A percentile compares a stretch with the other conserved stretches of the same genome.
Evolutionary conservation across 2,329 filamentous ascomycete genomes (phyloP).

Genomic region (Fusarium sacchari): DNA sequence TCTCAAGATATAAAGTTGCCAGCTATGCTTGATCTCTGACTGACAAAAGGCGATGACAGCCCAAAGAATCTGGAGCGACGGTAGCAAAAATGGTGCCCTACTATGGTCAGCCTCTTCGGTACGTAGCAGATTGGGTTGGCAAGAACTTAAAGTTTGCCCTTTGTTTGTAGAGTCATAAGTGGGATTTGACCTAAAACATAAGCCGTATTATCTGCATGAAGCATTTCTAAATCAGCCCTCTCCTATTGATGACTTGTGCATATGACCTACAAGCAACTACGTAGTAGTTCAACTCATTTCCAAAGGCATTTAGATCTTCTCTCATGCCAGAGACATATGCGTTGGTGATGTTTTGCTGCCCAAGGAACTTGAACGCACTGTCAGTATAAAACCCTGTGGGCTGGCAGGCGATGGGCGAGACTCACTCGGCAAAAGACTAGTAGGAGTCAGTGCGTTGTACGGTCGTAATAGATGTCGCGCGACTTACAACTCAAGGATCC

Average conservation of each 20-base stretch:
- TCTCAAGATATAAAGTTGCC: neutral
- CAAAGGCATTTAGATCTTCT: neutral
- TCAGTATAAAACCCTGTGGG: accelerated
- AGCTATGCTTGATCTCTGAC: neutral
- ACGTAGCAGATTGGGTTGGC: accelerated
- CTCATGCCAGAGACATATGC: slow-evolving; percentile 5
- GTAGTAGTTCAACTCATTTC: slow-evolving; percentile 4
- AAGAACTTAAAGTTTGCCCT: neutral
- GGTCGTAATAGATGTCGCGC: accelerated
- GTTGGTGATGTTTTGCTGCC: slow-evolving; percentile 1
- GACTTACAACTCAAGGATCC: neutral
- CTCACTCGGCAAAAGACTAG: slow-evolving; percentile 2
- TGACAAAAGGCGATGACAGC: neutral
- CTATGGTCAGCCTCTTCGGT: neutral
- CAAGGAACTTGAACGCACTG: neutral
- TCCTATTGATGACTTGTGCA: accelerated
- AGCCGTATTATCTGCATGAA: neutral
- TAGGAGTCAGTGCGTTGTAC: accelerated
- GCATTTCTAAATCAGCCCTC: accelerated
- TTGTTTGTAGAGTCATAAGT: neutral
- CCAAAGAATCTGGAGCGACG: neutral
- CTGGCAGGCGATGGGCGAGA: accelerated
- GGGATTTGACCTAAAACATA: slow-evolving; percentile 6
- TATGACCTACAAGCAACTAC: neutral
- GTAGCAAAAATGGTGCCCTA: neutral